Conservation (phyloP, 192 early-diverging fungal species). For the Linnemannia elongata region DNA sequence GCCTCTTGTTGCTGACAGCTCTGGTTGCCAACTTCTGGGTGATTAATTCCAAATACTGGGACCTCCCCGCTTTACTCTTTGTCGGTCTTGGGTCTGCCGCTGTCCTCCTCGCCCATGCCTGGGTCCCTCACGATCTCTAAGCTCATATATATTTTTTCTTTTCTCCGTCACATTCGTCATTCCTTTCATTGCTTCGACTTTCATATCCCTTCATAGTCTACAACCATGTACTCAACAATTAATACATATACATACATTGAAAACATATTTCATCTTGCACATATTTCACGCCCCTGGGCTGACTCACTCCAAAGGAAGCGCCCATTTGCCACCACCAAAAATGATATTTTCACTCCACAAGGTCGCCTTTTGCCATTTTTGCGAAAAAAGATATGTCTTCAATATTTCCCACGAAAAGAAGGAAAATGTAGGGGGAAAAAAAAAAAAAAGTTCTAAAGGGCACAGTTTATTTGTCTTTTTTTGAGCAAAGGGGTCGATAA, state of each 20-base stretch:
- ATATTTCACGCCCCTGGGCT: too few species aligned
- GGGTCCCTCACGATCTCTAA: neutral
- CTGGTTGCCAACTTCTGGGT: slow-evolving; percentile 4
- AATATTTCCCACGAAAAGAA: neutral
- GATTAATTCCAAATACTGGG: neutral
- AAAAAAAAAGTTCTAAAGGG: slow-evolving; percentile 6
- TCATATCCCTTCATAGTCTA: too few species aligned
- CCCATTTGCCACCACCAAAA: too few species aligned
- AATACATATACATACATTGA: too few species aligned
- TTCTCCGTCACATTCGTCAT: too few species aligned
- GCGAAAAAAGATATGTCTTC: too few species aligned
- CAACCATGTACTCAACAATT: too few species aligned
- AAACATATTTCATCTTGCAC: too few species aligned
- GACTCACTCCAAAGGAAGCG: too few species aligned
- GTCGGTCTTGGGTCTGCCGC: neutral
- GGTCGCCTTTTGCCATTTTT: neutral
- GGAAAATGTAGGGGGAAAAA: neutral
- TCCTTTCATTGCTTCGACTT: too few species aligned
- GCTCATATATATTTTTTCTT: too few species aligned
- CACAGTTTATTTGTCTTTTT: neutral
- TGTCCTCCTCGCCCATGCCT: slow-evolving; percentile 3
- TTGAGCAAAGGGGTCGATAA: neutral
- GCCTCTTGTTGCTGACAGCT: neutral
- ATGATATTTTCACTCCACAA: neutral
- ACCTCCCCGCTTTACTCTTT: neutral